Conservation (phyloP, 2,329 filamentous ascomycete genomes). For the Gyromitra esculenta region DNA sequence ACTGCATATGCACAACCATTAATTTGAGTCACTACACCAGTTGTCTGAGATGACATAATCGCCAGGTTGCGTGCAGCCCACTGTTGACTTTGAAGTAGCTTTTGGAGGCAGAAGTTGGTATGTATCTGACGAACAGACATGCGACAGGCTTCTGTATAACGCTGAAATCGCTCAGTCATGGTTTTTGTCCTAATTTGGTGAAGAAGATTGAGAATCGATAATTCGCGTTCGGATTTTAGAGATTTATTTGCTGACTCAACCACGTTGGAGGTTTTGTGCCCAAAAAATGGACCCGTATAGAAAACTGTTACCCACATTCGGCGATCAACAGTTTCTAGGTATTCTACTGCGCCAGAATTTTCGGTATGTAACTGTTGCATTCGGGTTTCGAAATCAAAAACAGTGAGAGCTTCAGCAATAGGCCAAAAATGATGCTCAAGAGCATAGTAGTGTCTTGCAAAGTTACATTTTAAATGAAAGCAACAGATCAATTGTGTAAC, state of each 20-base stretch:
- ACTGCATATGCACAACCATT: conserved; percentile 1
- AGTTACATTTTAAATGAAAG: conserved; percentile 16
- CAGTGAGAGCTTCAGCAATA: background rate
- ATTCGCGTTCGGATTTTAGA: background rate
- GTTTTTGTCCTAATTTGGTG: conserved; percentile 5
- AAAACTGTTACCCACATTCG: conserved; percentile 3
- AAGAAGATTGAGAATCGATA: conserved; percentile 10
- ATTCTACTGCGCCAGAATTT: background rate
- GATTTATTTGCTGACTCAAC: conserved; percentile 13
- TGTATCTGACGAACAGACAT: too few species aligned
- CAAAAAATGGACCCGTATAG: background rate
- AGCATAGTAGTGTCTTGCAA: background rate
- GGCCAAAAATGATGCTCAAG: conserved; percentile 8
- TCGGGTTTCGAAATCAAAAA: background rate
- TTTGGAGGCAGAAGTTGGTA: too few species aligned
- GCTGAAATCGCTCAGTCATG: conserved; percentile 4
- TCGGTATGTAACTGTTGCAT: background rate
- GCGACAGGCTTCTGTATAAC: conserved; percentile 14
- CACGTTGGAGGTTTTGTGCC: conserved; percentile 14
- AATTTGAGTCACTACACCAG: background rate
- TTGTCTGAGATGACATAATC: background rate
- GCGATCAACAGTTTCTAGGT: background rate
- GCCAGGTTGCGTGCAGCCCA: background rate
- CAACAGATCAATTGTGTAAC: background rate
- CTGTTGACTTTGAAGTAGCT: too few species aligned